Conservation (phyloP, 805 yeast species). For the Jamesozyma lodderae region DNA sequence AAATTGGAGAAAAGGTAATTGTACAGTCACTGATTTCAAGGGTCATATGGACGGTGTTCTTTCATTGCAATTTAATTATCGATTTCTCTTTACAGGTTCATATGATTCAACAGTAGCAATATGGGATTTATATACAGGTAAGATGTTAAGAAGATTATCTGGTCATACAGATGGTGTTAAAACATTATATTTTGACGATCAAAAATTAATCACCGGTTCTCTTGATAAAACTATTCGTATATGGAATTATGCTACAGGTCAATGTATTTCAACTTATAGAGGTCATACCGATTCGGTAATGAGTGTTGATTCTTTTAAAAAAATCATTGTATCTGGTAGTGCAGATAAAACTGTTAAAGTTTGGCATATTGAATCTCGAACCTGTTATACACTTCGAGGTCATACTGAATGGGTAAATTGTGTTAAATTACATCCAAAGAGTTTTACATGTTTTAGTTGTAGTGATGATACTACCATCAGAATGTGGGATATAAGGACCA, state of each 20-base stretch:
- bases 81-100: constrained; percentile 80
- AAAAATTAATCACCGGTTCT: constrained; percentile 86
- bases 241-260: constrained; percentile 94
- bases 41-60: constrained; percentile 90
- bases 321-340: constrained; percentile 83
- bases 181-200: constrained; percentile 75
- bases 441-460: constrained; percentile 74
- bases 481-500: constrained; percentile 87
- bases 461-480: constrained; percentile 87
- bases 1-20: constrained; percentile 87
- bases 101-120: constrained; percentile 83
- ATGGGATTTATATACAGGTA: constrained; percentile 85
- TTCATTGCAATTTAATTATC: constrained; percentile 75
- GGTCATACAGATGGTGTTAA: constrained; percentile 91
- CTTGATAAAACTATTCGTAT: constrained; percentile 85
- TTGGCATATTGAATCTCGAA: constrained; percentile 92
- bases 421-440: constrained; percentile 74
- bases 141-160: constrained; percentile 60
- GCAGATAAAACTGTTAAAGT: constrained; percentile 89
- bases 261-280: constrained; percentile 84
- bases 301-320: constrained; percentile 71
- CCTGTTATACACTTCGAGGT: constrained; percentile 87
- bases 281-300: constrained; percentile 86
- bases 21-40: constrained; percentile 49
- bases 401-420: constrained; percentile 89